phyloP scores from a whole-genome alignment of 257 asterid species.

The Solanum arcanum region DNA sequence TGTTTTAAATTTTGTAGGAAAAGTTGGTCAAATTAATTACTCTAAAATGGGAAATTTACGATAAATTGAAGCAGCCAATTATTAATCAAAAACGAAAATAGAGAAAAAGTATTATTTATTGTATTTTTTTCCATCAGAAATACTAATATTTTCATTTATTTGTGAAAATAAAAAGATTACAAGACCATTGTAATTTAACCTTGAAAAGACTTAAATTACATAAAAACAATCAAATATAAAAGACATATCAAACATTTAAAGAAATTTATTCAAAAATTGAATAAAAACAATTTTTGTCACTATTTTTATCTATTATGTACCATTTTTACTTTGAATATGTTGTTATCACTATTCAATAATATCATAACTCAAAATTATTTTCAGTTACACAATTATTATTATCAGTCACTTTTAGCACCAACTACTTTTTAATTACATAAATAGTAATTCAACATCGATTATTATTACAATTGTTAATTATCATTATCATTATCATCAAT shows the following conservation, averaged over 20 bases:
- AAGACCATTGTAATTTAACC: not conserved
- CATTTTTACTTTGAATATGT: too few species aligned
- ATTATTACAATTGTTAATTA: too few species aligned
- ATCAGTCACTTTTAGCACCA: not conserved
- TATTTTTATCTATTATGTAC: too few species aligned
- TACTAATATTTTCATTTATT: not conserved
- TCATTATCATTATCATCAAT: too few species aligned
- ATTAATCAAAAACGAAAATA: not conserved
- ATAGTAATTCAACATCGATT: accelerated
- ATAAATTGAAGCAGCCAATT: not conserved
- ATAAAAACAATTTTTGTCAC: too few species aligned
- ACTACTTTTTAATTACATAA: not conserved
- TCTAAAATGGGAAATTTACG: too few species aligned
- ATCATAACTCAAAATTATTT: too few species aligned
- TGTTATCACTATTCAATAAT: too few species aligned
- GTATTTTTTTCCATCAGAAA: not conserved
- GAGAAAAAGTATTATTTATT: not conserved
- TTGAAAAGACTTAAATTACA: not conserved
- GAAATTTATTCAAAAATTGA: not conserved
- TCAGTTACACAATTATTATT: too few species aligned
- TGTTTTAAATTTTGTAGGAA: not conserved
- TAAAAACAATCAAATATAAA: too few species aligned
- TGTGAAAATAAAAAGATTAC: not conserved
- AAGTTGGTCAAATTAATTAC: not conserved
- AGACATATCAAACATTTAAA: too few species aligned